A percentile compares a stretch with the other conserved stretches of the same genome.
These are phyloP conservation scores for Nicotiana knightiana DNA, from an alignment of 257 asterid species.

Conservation along the genomic window DNA sequence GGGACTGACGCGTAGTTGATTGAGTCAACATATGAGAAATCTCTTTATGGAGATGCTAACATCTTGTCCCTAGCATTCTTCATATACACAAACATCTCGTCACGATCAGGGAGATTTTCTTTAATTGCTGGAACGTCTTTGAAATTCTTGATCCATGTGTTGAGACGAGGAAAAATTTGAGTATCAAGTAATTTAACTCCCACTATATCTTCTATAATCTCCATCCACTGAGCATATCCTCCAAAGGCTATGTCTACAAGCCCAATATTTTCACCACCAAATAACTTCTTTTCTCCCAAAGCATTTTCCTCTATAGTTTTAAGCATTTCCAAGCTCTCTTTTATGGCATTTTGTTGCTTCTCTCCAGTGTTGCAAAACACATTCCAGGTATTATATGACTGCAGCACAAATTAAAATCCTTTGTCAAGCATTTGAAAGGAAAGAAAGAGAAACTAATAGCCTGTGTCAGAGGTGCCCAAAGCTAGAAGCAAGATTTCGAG, in stretches of 20 bases:
- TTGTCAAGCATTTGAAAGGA: not conserved
- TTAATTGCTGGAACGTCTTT: not conserved
- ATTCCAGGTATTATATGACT: not conserved
- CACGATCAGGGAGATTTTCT: conserved; percentile 10
- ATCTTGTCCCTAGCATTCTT: not conserved
- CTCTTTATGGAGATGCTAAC: not conserved
- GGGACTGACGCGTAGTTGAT: too few species aligned
- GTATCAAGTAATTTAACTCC: not conserved
- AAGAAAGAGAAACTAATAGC: not conserved
- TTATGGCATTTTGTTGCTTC: conserved; percentile 1
- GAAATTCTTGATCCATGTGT: not conserved
- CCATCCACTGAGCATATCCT: not conserved
- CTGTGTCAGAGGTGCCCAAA: too few species aligned
- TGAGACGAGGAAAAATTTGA: not conserved
- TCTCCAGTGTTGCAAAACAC: not conserved
- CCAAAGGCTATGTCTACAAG: conserved; percentile 3
- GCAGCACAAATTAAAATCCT: not conserved
- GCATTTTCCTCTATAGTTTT: not conserved
- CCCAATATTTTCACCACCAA: conserved; percentile 9
- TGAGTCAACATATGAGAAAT: not conserved
- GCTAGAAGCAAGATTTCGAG: too few species aligned
- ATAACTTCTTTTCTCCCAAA: not conserved
- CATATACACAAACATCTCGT: conserved; percentile 13
- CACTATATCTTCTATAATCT: conserved; percentile 2
- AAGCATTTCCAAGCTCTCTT: not conserved